Base-by-base conservation (phyloP, 768 basidiomycete genomes). In the Tylopilus rubrobrunneus region DNA sequence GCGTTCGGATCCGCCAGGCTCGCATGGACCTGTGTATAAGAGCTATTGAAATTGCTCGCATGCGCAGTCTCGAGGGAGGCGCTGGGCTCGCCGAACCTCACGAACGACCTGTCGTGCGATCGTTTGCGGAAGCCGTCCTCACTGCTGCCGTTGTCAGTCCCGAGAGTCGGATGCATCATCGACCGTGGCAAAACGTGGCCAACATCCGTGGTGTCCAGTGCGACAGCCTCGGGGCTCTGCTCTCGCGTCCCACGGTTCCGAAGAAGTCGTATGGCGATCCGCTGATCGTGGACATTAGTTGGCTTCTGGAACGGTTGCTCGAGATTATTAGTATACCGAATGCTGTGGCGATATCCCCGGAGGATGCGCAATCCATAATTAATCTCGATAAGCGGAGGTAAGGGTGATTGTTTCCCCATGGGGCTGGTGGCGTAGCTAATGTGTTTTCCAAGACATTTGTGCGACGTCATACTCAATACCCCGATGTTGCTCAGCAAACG, bases 311-410 rank as follows among this genome's bases (percentile, higher is more conserved):
- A 66, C 80, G 89, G 42, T 80, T 92, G 70, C 71, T 92, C 34
- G 91, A 92, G 65, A 75, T 92, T 45, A 80, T 92, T 54, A 83
- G 85, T 27, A 78, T 84, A 48, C 84, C 89, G 4, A 89, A 93
- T 65, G 75, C 84, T 15, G 70, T 89, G 8, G 79, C 83, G 45
- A 76, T 82, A 15, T 64, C 75, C 1, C 65, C 73, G n/a, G 77
- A 78, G 34, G 82, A 83, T 56, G 76, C 76, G 34, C 77, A 78
- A 41, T 77, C 73, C 36, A 78, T 92, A 36, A 78, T 93, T 43
- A 92, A 91, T 63, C 82, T 91, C 59, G 86, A 91, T 57, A 93
- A 93, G 63, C 79, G 91, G 57, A 81, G 90, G 89, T 89, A 61
- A 52, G 78, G 29, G 28, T 41, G 37, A 34, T 21, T 15, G 8